These are phyloP conservation scores for Trichoderma reesei DNA, from an alignment of 495 filamentous ascomycete genomes.

Conservation along the genomic window DNA sequence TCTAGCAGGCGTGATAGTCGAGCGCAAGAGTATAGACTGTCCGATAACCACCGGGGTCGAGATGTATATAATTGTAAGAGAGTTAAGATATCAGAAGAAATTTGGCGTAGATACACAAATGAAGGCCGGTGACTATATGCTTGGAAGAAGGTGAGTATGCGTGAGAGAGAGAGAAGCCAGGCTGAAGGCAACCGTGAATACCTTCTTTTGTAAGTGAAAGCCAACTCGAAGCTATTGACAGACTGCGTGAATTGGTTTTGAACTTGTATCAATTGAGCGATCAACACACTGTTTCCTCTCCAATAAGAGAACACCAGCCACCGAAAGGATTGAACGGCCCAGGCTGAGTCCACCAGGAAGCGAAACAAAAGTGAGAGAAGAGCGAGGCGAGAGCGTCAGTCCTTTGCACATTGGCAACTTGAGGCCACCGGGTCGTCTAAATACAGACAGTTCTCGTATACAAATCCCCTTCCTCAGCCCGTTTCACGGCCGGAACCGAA, in stretches of 20 bases:
- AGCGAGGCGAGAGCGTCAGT: no score
- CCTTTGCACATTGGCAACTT: no score
- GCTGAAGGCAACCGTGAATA: no score
- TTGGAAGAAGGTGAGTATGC: no score
- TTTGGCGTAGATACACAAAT: not conserved
- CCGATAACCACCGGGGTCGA: not conserved
- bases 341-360: not conserved
- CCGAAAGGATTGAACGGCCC: conserved; percentile 5
- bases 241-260: not conserved
- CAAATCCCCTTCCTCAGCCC: not conserved
- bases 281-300: not conserved
- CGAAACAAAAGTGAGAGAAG: not conserved
- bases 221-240: not conserved
- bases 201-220: not conserved
- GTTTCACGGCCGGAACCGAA: not conserved
- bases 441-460: not conserved
- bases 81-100: not conserved
- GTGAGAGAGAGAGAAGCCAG: no score
- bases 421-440: not conserved
- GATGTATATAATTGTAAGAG: not conserved
- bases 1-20: not conserved
- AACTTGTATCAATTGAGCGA: not conserved
- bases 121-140: no score
- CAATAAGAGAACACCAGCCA: not conserved
- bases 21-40: not conserved